Evolutionary conservation across 495 filamentous ascomycete genomes (phyloP), one percentile per base, ranked within the genome.

Genomic region (Tricharina praecox): DNA sequence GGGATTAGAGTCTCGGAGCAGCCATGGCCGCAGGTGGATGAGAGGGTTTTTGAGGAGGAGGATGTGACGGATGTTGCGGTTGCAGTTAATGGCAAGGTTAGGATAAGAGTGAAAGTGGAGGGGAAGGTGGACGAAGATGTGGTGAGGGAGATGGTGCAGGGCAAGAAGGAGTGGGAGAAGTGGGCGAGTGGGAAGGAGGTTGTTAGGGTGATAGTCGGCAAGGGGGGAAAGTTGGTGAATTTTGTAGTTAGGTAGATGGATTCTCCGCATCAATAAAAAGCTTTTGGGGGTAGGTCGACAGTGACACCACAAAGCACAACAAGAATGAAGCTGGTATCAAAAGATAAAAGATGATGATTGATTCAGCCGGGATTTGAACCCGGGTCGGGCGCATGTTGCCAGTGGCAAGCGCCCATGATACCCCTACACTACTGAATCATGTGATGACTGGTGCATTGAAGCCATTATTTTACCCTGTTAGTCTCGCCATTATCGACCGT

Each of bases 41-140:
- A 42, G 23, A 25, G 34, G 2, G 55, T 28, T 46, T 39, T 49
- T 23, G 52, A 58, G 15, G 7, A 47, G 2, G 37, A 51, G 9
- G 49, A 8, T n/a, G 23, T 47, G 4, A 46, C 20, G 0, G 45
- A 48, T 11, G 78, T 78, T 48, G 78, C 76, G 13, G 75, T 93
- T 15, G 77, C 82, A 53, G 68, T 92, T 18, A 82, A 90, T 54
- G 85, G 85, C 4, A 85, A 78, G 61, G 50, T 80, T 51, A 72
- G 72, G 40, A 78, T 79, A 50, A 73, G 69, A 9, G 67, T 78
- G 15, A 69, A 81, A 8, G 76, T 85, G 3, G 49, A 44, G 50
- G 34, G 71, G 45, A 48, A 58, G 8, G 56, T 53, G 8, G 58
- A 47, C 9, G 53, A 60, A 49, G 25, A 50, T 34, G 50, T 52